A percentile compares a stretch with the other conserved stretches of the same genome.
Conservation (phyloP, 139 green algal genomes). For the Chara braunii region DNA sequence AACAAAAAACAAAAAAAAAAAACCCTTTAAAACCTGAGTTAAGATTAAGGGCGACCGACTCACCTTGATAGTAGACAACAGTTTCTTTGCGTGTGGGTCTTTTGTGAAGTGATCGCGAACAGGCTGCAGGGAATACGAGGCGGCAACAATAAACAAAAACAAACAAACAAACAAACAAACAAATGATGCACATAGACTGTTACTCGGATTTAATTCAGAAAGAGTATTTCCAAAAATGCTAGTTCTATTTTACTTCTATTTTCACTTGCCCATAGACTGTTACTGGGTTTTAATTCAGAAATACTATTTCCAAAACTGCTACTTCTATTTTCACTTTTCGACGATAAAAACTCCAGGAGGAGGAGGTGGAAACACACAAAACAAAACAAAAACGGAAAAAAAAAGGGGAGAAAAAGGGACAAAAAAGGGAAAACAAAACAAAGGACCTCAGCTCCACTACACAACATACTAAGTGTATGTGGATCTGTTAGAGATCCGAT, state of each 20-base stretch:
- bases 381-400: not conserved
- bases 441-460: not conserved
- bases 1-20: too few relatives aligned
- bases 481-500: not conserved
- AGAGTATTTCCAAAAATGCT: not conserved
- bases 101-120: conserved; percentile 93
- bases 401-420: not conserved
- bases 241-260: not conserved
- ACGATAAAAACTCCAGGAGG: not conserved
- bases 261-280: not conserved
- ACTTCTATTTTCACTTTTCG: too few relatives aligned
- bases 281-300: not conserved
- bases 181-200: not conserved
- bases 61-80: conserved; percentile 78
- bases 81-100: conserved; percentile 76
- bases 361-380: not conserved
- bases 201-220: not conserved
- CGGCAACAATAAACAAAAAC: not conserved
- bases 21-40: too few relatives aligned
- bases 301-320: not conserved
- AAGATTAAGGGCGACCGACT: conserved; percentile 1
- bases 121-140: conserved; percentile 51
- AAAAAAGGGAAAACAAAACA: not conserved
- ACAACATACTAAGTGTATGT: not conserved
- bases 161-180: not conserved